A percentile compares a stretch with the other conserved stretches of the same genome.
Evolutionary conservation across 1,284 basidiomycete genomes (phyloP).

Genomic region (Trichosporon ovoides): DNA sequence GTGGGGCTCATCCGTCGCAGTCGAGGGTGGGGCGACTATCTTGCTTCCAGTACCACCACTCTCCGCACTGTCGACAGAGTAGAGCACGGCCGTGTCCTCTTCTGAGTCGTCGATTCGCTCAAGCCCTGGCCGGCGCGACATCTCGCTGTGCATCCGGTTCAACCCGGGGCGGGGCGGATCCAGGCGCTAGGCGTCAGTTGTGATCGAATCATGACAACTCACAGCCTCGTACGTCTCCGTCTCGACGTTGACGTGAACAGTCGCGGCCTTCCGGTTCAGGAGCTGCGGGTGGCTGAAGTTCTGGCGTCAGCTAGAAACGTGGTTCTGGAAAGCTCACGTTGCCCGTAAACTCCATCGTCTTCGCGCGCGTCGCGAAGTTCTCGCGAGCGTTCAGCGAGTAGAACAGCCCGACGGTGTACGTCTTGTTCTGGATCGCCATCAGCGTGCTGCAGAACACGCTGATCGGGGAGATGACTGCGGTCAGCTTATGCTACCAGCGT

Average conservation of each 20-base stretch:
- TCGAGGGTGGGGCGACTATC: too few relatives aligned
- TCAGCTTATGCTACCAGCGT: background rate
- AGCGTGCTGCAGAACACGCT: conserved; percentile 23
- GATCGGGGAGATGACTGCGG: conserved; percentile 15
- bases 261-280: background rate
- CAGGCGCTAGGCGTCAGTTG: background rate
- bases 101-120: background rate
- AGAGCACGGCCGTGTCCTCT: background rate
- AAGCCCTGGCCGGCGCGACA: background rate
- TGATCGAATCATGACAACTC: background rate
- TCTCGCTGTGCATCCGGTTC: background rate
- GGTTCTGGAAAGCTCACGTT: background rate
- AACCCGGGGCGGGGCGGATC: background rate
- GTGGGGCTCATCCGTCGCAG: too few relatives aligned
- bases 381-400: conserved; percentile 27
- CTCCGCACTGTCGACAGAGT: too few relatives aligned
- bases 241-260: conserved; percentile 23
- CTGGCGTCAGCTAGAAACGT: background rate
- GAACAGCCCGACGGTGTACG: conserved; percentile 29
- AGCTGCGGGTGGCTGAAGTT: background rate
- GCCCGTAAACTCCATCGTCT: conserved; percentile 5
- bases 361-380: background rate
- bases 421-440: conserved; percentile 27
- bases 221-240: conserved; percentile 18
- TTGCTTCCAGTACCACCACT: too few relatives aligned